Base-by-base conservation (phyloP, 1,284 basidiomycete species). In the Rhodotorula mucilaginosa region DNA sequence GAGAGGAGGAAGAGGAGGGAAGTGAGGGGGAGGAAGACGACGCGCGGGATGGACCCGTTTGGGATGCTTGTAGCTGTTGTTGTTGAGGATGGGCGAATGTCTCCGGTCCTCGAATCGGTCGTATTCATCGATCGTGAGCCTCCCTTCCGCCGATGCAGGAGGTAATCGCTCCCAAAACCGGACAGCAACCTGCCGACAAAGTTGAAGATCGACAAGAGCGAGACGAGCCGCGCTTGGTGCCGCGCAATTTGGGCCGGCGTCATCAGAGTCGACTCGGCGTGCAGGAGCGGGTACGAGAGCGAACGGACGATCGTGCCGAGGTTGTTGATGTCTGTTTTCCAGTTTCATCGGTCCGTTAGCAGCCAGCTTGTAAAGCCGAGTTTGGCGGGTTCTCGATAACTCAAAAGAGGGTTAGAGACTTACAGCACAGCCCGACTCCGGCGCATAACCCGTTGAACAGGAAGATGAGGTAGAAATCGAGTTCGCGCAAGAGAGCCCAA, bases 151-250 rank as follows among this genome's bases (percentile, higher is more conserved):
- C 26, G 12, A 47, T 76, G 75, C 3, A 72, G 46, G 44, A 74
- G 60, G 23, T 58, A 60, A 52, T 76, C 75, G 21, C 62, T 66
- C 21, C 61, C 44, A 59, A 73, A 73, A 23, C 75, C 75, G 15
- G 60, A 47, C 23, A 61, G 10, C 39, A 76, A 69, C 10, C 75
- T 71, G 15, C 75, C 75, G 48, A 69, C 51, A 58, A 65, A 74
- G 68, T 76, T 76, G 64, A 65, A 72, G 48, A 76, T 31, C 26
- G 73, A 75, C n/a, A 76, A 69, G 26, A 75, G 69, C 34, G 73
- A 75, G 57, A 76, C 75, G 49, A 76, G 71, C 48, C 60, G 61
- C 3, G 73, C 64, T 26, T 76, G 75, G 16, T 58, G 21, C 12
- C 54, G 51, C 16, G 73, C 66, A 49, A 71, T 49, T 2, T 67